phyloP scores from a whole-genome alignment of 441 rosid species.

The Caryocar brasiliense region DNA sequence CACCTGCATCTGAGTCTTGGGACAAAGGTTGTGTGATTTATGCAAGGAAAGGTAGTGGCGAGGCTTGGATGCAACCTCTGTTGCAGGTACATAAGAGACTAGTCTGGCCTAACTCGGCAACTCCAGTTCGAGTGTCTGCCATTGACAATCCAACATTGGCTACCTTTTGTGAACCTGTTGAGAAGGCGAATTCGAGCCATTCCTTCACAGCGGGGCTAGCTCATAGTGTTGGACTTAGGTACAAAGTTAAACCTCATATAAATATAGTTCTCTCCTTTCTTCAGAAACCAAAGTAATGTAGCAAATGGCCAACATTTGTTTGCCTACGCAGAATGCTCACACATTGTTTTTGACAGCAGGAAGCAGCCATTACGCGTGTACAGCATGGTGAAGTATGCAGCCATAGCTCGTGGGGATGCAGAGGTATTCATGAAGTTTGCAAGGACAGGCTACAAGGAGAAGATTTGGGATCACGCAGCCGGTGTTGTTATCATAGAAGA shows the following conservation, averaged over 20 bases:
- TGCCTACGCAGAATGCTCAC: not conserved
- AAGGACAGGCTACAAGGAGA: constrained; percentile 59
- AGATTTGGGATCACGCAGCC: constrained; percentile 74
- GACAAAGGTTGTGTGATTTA: constrained; percentile 55
- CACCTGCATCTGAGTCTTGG: constrained; percentile 42
- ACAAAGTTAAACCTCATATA: too few species aligned
- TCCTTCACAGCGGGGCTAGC: constrained; percentile 67
- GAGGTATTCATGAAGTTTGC: constrained; percentile 69
- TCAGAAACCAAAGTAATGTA: not conserved
- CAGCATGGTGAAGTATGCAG: constrained; percentile 72
- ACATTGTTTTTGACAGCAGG: constrained; percentile 19
- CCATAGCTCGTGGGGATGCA: constrained; percentile 66
- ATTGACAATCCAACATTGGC: constrained; percentile 58
- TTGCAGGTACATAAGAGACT: constrained; percentile 24
- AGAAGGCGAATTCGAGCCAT: constrained; percentile 56
- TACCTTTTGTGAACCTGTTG: constrained; percentile 66
- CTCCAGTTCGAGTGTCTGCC: constrained; percentile 37
- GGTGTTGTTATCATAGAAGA: constrained; percentile 51
- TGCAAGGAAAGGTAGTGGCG: constrained; percentile 41
- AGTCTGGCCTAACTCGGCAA: constrained; percentile 43
- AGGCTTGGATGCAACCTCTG: constrained; percentile 66
- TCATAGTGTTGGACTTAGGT: constrained; percentile 61
- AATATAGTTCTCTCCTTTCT: too few species aligned
- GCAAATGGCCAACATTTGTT: not conserved
- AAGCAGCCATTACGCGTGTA: constrained; percentile 55